These are phyloP conservation scores for Umbelopsis sp. DNA, from an alignment of 192 early-diverging fungal species.

Conservation along the genomic window DNA sequence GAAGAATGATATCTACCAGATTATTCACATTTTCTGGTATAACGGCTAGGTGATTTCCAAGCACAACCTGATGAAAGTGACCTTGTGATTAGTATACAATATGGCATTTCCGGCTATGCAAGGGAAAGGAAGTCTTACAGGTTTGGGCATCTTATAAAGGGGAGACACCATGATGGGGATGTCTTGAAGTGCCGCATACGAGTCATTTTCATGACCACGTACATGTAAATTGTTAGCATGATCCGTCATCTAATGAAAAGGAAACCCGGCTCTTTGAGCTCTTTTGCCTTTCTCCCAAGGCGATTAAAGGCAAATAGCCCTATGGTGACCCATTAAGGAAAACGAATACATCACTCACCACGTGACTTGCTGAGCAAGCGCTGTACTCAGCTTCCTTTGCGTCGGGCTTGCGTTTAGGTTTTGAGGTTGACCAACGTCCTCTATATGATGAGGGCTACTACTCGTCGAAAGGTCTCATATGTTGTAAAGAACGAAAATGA, in stretches of 20 bases:
- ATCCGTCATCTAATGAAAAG: not conserved
- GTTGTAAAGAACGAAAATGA: conserved; percentile 56
- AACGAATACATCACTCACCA: not conserved
- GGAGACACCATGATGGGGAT: conserved; percentile 41
- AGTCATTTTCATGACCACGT: conserved; percentile 16
- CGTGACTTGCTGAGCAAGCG: not conserved
- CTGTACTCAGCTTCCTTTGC: not conserved
- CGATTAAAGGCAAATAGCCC: not conserved
- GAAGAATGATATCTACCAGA: conserved; percentile 25
- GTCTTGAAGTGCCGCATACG: conserved; percentile 38
- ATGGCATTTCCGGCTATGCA: not conserved
- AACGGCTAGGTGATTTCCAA: conserved; percentile 23
- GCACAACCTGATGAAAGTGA: conserved; percentile 24
- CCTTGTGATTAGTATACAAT: not conserved
- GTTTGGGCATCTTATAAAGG: conserved; percentile 38
- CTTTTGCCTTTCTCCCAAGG: not conserved
- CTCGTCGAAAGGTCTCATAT: conserved; percentile 58
- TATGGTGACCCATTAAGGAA: not conserved
- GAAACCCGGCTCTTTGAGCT: not conserved
- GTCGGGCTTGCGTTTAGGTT: not conserved
- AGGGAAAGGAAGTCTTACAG: conserved; percentile 14
- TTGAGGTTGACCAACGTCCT: not conserved
- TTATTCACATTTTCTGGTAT: conserved; percentile 36
- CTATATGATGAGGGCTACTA: conserved; percentile 27
- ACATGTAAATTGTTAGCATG: not conserved